A percentile compares a stretch with the other conserved stretches of the same genome.
These are phyloP conservation scores for Boletus fagicola DNA, from an alignment of 768 basidiomycete species.

Conservation along the genomic window DNA sequence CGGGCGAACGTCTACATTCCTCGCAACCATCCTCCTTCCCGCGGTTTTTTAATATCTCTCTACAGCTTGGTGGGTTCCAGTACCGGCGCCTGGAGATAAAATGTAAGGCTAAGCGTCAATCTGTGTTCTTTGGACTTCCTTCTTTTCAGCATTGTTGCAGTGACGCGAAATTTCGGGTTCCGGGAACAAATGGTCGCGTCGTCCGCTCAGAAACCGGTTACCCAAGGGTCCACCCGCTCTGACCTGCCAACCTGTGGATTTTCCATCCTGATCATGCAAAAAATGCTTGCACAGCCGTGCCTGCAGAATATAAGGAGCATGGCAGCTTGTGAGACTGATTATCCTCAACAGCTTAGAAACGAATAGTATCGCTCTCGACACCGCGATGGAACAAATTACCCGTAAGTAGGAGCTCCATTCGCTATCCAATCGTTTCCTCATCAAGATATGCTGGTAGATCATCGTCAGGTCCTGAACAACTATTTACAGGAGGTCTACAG, in stretches of 20 bases:
- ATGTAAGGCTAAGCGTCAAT: background rate
- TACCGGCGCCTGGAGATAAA: conserved; percentile 2
- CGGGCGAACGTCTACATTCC: background rate
- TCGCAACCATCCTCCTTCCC: too few species aligned
- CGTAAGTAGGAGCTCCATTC: conserved; percentile 9
- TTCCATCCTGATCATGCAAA: conserved; percentile 3
- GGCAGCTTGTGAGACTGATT: background rate
- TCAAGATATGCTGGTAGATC: conserved; percentile 6
- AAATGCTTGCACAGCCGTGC: conserved; percentile 13
- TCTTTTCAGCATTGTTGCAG: background rate
- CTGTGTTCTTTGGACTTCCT: background rate
- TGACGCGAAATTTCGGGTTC: background rate
- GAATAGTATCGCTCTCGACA: background rate
- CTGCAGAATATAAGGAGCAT: conserved; percentile 17
- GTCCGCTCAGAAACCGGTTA: background rate
- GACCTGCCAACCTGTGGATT: conserved; percentile 26
- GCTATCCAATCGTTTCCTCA: background rate
- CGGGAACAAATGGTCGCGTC: background rate
- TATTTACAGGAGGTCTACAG: conserved; percentile 19
- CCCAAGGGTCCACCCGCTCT: conserved; percentile 2
- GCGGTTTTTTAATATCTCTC: background rate
- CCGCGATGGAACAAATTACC: conserved; percentile 5
- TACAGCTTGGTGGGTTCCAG: conserved; percentile 28
- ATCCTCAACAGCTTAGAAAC: background rate
- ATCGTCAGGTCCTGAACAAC: conserved; percentile 26